phyloP scores from a whole-genome alignment of 2,329 filamentous ascomycete species.

The Trichoderma sp. region DNA sequence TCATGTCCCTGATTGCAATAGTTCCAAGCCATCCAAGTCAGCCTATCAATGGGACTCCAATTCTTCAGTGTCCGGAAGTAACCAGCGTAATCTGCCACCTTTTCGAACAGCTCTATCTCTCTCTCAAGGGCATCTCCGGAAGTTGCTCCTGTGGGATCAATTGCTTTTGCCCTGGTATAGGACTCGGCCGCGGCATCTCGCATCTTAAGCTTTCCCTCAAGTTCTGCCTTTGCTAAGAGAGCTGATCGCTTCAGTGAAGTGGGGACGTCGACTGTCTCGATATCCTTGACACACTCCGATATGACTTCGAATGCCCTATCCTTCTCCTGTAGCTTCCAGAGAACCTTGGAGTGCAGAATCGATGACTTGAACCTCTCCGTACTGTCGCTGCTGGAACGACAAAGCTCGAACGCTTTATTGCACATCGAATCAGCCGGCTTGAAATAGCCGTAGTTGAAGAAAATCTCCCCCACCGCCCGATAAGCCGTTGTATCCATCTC shows the following conservation, averaged over 20 bases:
- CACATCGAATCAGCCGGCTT: slow-evolving; percentile 31
- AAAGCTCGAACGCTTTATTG: slow-evolving; percentile 29
- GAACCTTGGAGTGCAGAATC: slow-evolving; percentile 30
- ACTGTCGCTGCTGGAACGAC: slow-evolving; percentile 1
- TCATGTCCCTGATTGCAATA: slow-evolving; percentile 25
- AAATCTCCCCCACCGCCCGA: slow-evolving; percentile 32
- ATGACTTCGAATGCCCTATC: slow-evolving; percentile 31
- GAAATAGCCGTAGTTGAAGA: slow-evolving; percentile 29
- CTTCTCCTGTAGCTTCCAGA: slow-evolving; percentile 23
- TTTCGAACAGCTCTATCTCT: slow-evolving; percentile 32
- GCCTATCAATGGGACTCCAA: slow-evolving; percentile 35
- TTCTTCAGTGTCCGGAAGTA: slow-evolving; percentile 33
- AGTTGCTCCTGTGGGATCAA: slow-evolving; percentile 33
- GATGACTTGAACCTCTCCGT: slow-evolving; percentile 31
- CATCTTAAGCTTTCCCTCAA: slow-evolving; percentile 29
- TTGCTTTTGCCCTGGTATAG: slow-evolving; percentile 29
- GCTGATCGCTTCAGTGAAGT: slow-evolving; percentile 28
- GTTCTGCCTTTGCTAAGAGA: slow-evolving; percentile 31
- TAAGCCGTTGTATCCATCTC: slow-evolving; percentile 30
- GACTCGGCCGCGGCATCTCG: slow-evolving; percentile 29
- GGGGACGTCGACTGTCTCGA: slow-evolving; percentile 24
- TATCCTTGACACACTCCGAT: slow-evolving; percentile 6
- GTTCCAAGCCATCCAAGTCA: slow-evolving; percentile 36
- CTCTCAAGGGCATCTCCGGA: slow-evolving; percentile 31
- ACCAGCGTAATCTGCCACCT: slow-evolving; percentile 23